phyloP scores from a whole-genome alignment of 202 grass and related monocot species.

The Dendrocalamus latiflorus region DNA sequence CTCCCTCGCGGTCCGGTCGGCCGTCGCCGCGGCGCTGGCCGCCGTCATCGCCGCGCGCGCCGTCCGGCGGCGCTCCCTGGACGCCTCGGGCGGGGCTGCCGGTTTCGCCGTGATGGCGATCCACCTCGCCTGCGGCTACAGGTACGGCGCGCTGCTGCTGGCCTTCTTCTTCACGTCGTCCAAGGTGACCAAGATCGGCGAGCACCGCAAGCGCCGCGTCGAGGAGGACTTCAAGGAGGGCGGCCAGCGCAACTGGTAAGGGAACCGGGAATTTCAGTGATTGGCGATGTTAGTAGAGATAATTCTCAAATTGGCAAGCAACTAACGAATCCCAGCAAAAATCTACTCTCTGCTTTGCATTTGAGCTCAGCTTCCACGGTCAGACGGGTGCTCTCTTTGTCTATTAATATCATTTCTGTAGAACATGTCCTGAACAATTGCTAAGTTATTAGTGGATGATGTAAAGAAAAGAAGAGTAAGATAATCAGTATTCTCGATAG shows the following conservation, averaged over 20 bases:
- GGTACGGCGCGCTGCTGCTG: slow-evolving; percentile 70
- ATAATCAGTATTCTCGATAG: too few relatives aligned
- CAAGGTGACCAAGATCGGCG: slow-evolving; percentile 71
- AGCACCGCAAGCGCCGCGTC: slow-evolving; percentile 60
- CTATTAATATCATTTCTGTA: background rate
- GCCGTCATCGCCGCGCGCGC: slow-evolving; percentile 49
- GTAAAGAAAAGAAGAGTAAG: too few relatives aligned
- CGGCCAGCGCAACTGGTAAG: slow-evolving; percentile 88
- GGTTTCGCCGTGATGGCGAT: slow-evolving; percentile 76
- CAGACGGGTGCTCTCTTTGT: background rate
- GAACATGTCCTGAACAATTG: background rate
- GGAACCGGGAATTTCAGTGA: background rate
- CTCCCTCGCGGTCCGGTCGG: slow-evolving; percentile 44
- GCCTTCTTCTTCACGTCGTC: slow-evolving; percentile 85
- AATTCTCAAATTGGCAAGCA: background rate
- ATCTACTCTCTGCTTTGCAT: background rate
- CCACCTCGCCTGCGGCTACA: slow-evolving; percentile 74
- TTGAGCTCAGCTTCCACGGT: background rate
- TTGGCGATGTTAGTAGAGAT: background rate
- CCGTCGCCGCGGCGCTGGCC: slow-evolving; percentile 35
- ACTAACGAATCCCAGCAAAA: background rate
- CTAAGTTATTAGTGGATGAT: background rate
- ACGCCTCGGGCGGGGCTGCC: slow-evolving; percentile 50
- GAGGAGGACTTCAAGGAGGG: slow-evolving; percentile 89
- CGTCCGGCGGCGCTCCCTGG: slow-evolving; percentile 58